Conservation (phyloP, 2,329 filamentous ascomycete genomes). For the Microdochium nivale region DNA sequence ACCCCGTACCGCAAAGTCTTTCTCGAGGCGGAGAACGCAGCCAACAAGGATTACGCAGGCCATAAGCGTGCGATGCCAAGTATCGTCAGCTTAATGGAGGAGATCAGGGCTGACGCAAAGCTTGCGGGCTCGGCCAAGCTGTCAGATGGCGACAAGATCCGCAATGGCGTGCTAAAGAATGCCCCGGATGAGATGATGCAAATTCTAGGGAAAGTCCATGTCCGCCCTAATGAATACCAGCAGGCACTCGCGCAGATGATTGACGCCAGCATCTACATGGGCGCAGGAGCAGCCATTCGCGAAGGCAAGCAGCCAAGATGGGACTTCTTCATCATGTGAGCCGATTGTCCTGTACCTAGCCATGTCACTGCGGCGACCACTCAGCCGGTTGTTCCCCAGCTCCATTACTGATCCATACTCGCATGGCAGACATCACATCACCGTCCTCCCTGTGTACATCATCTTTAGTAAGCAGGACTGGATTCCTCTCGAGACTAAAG, state of each 20-base stretch:
- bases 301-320: slow-evolving; percentile 60
- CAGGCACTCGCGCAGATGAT: slow-evolving; percentile 56
- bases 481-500: slow-evolving; percentile 52
- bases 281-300: slow-evolving; percentile 48
- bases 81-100: slow-evolving; percentile 53
- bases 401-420: not conserved
- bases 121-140: slow-evolving; percentile 42
- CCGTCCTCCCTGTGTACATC: slow-evolving; percentile 63
- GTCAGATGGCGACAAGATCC: slow-evolving; percentile 54
- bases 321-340: slow-evolving; percentile 68
- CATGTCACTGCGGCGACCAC: too few species aligned
- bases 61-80: slow-evolving; percentile 22
- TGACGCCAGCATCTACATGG: slow-evolving; percentile 46
- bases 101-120: slow-evolving; percentile 46
- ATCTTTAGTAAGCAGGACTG: slow-evolving; percentile 53
- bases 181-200: slow-evolving; percentile 55
- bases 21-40: slow-evolving; percentile 38
- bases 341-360: too few species aligned
- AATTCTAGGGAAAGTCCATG: slow-evolving; percentile 49
- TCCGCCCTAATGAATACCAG: slow-evolving; percentile 47
- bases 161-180: slow-evolving; percentile 57
- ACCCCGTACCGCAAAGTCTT: slow-evolving; percentile 46
- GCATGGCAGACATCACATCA: slow-evolving; percentile 66
- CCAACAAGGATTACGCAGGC: slow-evolving; percentile 15
- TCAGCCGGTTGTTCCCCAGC: not conserved